These are phyloP conservation scores for Aspergillus terreus DNA, from an alignment of 2,329 filamentous ascomycete genomes.

Conservation along the genomic window DNA sequence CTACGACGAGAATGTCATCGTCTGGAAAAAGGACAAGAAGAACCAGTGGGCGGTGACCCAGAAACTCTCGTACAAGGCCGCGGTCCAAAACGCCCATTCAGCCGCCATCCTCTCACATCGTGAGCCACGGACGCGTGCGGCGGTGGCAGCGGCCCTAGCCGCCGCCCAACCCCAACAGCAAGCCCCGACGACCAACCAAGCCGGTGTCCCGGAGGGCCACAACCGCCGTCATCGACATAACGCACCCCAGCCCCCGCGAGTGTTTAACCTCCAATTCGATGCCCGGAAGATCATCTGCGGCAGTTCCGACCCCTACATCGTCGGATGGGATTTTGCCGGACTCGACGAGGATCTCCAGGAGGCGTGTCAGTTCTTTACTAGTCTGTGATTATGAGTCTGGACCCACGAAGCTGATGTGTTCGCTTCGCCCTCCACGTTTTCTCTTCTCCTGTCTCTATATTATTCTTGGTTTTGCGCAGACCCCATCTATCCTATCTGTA, in stretches of 20 bases:
- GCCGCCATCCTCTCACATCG: neutral
- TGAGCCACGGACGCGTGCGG: neutral
- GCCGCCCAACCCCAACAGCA: neutral
- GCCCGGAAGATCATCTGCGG: slow-evolving; percentile 90
- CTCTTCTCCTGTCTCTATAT: neutral
- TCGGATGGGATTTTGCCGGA: slow-evolving; percentile 97
- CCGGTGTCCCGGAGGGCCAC: neutral
- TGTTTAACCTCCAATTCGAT: slow-evolving; percentile 98
- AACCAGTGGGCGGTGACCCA: slow-evolving; percentile 81
- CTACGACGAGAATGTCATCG: slow-evolving; percentile 92
- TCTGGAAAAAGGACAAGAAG: slow-evolving; percentile 84
- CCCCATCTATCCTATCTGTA: no score
- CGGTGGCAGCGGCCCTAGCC: no score
- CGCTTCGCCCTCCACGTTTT: neutral
- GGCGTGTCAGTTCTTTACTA: slow-evolving; percentile 71
- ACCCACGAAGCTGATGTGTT: no score
- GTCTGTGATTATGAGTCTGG: slow-evolving; percentile 23
- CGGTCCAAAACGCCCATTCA: neutral
- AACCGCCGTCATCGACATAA: neutral
- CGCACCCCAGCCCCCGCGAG: slow-evolving; percentile 48
- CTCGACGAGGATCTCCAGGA: slow-evolving; percentile 76
- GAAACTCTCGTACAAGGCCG: slow-evolving; percentile 44
- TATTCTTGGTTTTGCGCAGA: neutral
- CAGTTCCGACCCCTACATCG: slow-evolving; percentile 84
- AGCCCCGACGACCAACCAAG: neutral